Percentiles rank a stretch among this genome's conserved stretches.
Conservation (phyloP, 2,329 filamentous ascomycete species). For the Pyrenochaeta sp. region DNA sequence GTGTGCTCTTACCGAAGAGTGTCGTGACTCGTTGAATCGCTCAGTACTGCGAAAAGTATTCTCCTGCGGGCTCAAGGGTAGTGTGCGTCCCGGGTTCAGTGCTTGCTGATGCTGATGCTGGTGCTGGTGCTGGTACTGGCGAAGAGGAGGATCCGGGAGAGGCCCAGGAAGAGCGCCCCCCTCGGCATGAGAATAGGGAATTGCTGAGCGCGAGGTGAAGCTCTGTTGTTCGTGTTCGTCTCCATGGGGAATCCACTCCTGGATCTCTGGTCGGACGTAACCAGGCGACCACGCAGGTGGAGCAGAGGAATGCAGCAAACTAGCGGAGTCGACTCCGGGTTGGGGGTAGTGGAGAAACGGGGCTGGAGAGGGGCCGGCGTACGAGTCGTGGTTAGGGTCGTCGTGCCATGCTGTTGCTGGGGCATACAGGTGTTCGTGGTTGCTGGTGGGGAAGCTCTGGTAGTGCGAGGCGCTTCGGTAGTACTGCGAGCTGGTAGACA, state of each 20-base stretch:
- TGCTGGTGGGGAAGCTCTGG: constrained; percentile 28
- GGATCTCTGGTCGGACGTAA: constrained; percentile 25
- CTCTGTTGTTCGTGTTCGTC: constrained; percentile 12
- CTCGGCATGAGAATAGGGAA: constrained; percentile 29
- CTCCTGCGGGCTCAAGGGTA: constrained; percentile 15
- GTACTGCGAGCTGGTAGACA: constrained; percentile 42
- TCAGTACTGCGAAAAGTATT: constrained; percentile 21
- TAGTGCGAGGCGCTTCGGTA: constrained; percentile 43
- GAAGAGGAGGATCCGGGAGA: not conserved
- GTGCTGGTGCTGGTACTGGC: constrained; percentile 20
- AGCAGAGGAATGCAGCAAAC: constrained; percentile 22
- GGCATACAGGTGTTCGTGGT: constrained; percentile 36
- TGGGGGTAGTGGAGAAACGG: constrained; percentile 36
- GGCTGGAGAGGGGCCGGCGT: constrained; percentile 33
- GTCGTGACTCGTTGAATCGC: constrained; percentile 28
- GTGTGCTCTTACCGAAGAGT: constrained; percentile 29
- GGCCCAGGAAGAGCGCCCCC: constrained; percentile 11
- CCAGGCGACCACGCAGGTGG: constrained; percentile 29
- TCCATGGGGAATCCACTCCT: constrained; percentile 27
- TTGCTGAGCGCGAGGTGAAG: constrained; percentile 25
- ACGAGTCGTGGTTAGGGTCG: constrained; percentile 29
- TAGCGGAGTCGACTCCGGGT: constrained; percentile 35
- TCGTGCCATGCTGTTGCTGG: constrained; percentile 37
- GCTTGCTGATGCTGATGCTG: constrained; percentile 14
- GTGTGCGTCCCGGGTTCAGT: constrained; percentile 3